A percentile compares a stretch with the other conserved stretches of the same genome.
Evolutionary conservation across 2,329 filamentous ascomycete genomes (phyloP).

Genomic region (Penicillium sp.): DNA sequence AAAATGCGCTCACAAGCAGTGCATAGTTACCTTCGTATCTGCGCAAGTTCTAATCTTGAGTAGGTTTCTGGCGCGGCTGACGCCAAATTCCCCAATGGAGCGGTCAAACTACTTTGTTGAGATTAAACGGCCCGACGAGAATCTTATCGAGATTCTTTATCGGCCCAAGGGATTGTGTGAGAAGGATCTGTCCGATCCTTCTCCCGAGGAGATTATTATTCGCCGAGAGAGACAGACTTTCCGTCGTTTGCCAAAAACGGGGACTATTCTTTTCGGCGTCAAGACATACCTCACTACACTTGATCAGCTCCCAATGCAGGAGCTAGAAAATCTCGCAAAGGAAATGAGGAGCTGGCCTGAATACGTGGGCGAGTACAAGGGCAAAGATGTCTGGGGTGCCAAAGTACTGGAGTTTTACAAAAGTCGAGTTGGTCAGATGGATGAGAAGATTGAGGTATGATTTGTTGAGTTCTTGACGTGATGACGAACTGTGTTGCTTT

Average conservation of each 20-base stretch:
- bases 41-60: slow-evolving; percentile 12
- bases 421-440: slow-evolving; percentile 26
- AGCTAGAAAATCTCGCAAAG: slow-evolving; percentile 50
- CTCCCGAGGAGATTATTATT: slow-evolving; percentile 52
- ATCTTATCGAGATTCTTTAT: slow-evolving; percentile 53
- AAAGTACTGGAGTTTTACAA: slow-evolving; percentile 47
- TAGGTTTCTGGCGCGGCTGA: slow-evolving; percentile 56
- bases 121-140: slow-evolving; percentile 46
- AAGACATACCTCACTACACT: slow-evolving; percentile 54
- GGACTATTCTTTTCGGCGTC: slow-evolving; percentile 57
- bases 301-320: slow-evolving; percentile 48
- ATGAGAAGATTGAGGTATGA: slow-evolving; percentile 22
- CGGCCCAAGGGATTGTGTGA: slow-evolving; percentile 50
- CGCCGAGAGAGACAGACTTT: slow-evolving; percentile 60
- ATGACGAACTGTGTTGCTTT: slow-evolving; percentile 8
- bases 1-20: not conserved
- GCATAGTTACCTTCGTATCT: not conserved
- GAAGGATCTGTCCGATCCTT: slow-evolving; percentile 42
- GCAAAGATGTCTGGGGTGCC: slow-evolving; percentile 51
- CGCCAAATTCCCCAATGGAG: slow-evolving; percentile 54
- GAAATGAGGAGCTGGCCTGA: slow-evolving; percentile 55
- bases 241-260: slow-evolving; percentile 51
- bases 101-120: slow-evolving; percentile 59
- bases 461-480: slow-evolving; percentile 8
- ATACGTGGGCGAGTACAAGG: slow-evolving; percentile 54